These are phyloP conservation scores for Dryas octopetala DNA, from an alignment of 306 rosid genomes.

Conservation along the genomic window DNA sequence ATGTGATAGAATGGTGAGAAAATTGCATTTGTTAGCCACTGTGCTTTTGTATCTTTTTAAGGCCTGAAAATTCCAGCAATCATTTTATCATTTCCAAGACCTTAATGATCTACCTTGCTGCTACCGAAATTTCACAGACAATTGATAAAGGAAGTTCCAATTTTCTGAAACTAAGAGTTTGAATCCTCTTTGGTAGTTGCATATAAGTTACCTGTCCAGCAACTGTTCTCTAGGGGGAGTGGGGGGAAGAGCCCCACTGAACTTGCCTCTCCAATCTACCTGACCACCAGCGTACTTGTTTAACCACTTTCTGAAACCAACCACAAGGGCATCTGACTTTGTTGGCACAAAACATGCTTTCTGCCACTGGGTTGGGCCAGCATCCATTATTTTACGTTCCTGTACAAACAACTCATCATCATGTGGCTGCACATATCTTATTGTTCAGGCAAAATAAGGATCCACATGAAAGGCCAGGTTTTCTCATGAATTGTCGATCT, in stretches of 20 bases:
- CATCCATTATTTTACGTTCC: slow-evolving; percentile 68
- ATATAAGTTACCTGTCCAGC: slow-evolving; percentile 67
- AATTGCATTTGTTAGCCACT: too few relatives aligned
- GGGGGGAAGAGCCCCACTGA: slow-evolving; percentile 69
- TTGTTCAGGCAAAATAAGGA: neutral
- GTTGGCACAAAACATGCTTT: slow-evolving; percentile 87
- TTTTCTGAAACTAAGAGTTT: slow-evolving; percentile 5
- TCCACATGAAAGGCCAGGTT: too few relatives aligned
- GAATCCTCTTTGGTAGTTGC: slow-evolving; percentile 9
- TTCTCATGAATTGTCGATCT: too few relatives aligned
- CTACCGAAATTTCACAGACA: neutral
- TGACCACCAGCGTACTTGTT: slow-evolving; percentile 72
- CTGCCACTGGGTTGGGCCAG: slow-evolving; percentile 64
- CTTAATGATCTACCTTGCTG: neutral
- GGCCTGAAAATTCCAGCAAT: neutral
- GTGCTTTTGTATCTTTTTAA: neutral
- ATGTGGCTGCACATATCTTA: neutral
- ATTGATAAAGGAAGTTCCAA: neutral
- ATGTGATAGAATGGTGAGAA: too few relatives aligned
- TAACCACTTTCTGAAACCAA: slow-evolving; percentile 84
- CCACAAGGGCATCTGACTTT: slow-evolving; percentile 76
- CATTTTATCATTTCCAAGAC: neutral
- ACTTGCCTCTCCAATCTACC: slow-evolving; percentile 88
- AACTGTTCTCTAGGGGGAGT: slow-evolving; percentile 81
- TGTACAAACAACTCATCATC: slow-evolving; percentile 27